Conservation (phyloP, 106 monocot species). For the Dioscorea dumetorum region DNA sequence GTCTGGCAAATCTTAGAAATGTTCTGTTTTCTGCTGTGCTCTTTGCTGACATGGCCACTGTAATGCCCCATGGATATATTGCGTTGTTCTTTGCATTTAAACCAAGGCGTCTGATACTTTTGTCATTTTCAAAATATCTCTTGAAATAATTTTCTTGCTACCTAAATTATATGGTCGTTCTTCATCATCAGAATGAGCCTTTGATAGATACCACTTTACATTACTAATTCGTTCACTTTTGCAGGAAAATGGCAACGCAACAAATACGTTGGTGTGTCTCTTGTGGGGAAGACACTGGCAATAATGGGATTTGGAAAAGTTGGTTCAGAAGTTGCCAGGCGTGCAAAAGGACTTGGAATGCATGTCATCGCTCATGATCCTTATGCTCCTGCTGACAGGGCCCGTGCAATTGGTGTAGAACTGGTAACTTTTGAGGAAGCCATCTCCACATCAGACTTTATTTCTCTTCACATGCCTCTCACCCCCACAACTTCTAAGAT, state of each 20-base stretch:
- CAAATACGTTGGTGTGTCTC: constrained; percentile 83
- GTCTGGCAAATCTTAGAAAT: no score
- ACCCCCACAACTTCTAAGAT: constrained; percentile 70
- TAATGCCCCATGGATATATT: no score
- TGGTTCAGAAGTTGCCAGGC: constrained; percentile 79
- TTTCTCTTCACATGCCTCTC: constrained; percentile 91
- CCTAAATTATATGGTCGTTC: no score
- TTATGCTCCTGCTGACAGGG: constrained; percentile 73
- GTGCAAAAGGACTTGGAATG: constrained; percentile 90
- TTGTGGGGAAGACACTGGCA: constrained; percentile 78
- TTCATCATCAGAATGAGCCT: no score
- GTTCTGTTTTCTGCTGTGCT: no score
- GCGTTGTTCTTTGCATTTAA: no score
- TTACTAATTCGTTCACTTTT: not conserved
- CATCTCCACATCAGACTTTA: constrained; percentile 65
- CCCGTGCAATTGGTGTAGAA: constrained; percentile 80
- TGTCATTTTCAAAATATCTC: no score
- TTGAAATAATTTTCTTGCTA: no score
- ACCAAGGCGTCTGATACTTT: no score
- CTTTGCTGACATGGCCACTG: no score
- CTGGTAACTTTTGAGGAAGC: constrained; percentile 86
- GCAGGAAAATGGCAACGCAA: constrained; percentile 85
- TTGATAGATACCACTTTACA: no score
- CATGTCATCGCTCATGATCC: constrained; percentile 81
- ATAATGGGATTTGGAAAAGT: constrained; percentile 93